Base-by-base conservation (phyloP, 2,329 filamentous ascomycete species). In the Epichloe bromicola region DNA sequence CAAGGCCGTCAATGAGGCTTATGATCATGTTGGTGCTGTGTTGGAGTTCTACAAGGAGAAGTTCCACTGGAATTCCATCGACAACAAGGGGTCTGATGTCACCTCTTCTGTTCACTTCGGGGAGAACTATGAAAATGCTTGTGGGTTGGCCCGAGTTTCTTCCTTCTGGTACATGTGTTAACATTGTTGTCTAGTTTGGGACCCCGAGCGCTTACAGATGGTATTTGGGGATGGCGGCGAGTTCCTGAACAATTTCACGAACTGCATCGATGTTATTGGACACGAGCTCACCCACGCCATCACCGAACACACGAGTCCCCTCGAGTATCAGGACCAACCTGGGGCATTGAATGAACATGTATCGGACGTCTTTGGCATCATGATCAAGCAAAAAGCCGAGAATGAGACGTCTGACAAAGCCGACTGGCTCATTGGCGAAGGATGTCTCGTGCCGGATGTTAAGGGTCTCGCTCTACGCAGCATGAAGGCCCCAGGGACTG, bases 231-330 rank as follows among this genome's bases (percentile, higher is more conserved):
- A 79, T 49, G 76, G 76, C 6, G 70, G 73, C 53, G 67, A 70
- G 37, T 74, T 76, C 45, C 63, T 79, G 49, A 69, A 68, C 57
- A 70, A 74, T 61, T 78, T 79, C 59, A 73, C 73, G 2, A 68
- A 68, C 30, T 72, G 67, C 51, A 63, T 78, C 33, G 77, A 80
- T 55, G 74, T 80, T 49, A 78, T 80, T 51, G 76, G 73, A 3
- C 76, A 79, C 55, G 77, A 80, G 56, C 63, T 79, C 19, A 78
- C 74, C 38, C 77, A 80, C 57, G 76, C 74, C 30, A 67, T 80
- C 19, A 75, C 71, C 0, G 70, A 78, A 55, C 65, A 74, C 58
- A 74, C 72, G 3, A 70, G 69, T 11, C 69, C 70, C 1, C 68
- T 80, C 8, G 63, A 71, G 48, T 80, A 80, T 58, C 56, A 61